phyloP scores from a whole-genome alignment of 2,329 filamentous ascomycete genomes.

The Sporothrix curviconia region DNA sequence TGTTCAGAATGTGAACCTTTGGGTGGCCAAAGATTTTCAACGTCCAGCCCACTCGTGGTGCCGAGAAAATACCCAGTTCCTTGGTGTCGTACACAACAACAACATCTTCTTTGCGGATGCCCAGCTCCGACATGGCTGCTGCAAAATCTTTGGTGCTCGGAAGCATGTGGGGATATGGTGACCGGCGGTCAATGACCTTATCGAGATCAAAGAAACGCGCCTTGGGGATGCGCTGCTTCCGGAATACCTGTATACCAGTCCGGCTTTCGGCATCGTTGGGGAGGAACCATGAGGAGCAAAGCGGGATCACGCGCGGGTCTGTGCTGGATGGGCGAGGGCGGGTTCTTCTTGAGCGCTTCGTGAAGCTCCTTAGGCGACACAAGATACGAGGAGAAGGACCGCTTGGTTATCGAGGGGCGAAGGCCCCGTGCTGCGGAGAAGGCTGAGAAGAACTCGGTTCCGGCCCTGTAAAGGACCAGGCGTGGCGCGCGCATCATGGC shows the following conservation, averaged over 20 bases:
- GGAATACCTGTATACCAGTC: conserved; percentile 73
- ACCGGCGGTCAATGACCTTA: conserved; percentile 78
- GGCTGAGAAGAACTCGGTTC: conserved; percentile 27
- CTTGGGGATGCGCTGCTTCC: conserved; percentile 74
- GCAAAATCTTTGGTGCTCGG: conserved; percentile 76
- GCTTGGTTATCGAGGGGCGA: conserved; percentile 30
- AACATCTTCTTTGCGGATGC: conserved; percentile 78
- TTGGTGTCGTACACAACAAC: conserved; percentile 92
- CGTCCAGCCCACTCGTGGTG: conserved; percentile 91
- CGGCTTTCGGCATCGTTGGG: conserved; percentile 71
- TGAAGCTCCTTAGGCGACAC: conserved; percentile 78
- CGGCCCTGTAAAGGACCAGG: conserved; percentile 33
- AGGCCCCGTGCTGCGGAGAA: conserved; percentile 24
- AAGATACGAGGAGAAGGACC: conserved; percentile 71
- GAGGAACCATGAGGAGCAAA: conserved; percentile 94
- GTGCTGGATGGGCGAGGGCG: conserved; percentile 72
- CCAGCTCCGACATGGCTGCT: conserved; percentile 79
- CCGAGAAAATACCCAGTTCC: conserved; percentile 89
- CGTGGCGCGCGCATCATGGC: conserved; percentile 36
- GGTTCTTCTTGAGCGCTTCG: conserved; percentile 75
- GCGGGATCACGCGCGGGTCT: conserved; percentile 74
- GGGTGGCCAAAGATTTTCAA: conserved; percentile 82
- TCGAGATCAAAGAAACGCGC: conserved; percentile 96
- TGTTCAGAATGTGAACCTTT: conserved; percentile 85
- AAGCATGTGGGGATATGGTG: conserved; percentile 94